phyloP scores from a whole-genome alignment of 345 rosid genomes.

The Aquilaria yunnanensis region DNA sequence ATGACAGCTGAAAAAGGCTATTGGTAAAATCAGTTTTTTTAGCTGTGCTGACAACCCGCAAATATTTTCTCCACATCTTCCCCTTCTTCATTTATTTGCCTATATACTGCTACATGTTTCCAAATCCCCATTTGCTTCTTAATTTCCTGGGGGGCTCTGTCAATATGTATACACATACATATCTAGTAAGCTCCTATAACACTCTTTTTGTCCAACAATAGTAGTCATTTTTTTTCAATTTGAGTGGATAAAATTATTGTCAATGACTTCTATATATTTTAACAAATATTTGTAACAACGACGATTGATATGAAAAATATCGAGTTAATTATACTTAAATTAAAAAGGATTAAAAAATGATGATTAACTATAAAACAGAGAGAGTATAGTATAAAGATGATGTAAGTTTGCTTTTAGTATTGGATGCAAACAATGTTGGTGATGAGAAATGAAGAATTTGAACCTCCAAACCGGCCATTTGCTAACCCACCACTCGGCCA shows the following conservation, averaged over 20 bases:
- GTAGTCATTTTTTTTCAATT: neutral
- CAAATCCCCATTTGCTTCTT: neutral
- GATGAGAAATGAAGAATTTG: neutral
- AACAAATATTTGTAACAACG: neutral
- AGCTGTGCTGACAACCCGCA: too few relatives aligned
- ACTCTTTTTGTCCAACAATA: neutral
- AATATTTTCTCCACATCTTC: too few relatives aligned
- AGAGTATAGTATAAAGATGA: too few relatives aligned
- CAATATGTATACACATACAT: too few relatives aligned
- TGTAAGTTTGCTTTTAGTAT: too few relatives aligned
- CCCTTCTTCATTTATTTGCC: too few relatives aligned
- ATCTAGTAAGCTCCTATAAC: too few relatives aligned
- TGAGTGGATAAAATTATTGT: neutral
- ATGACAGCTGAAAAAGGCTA: too few relatives aligned
- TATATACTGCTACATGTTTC: too few relatives aligned
- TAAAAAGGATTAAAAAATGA: too few relatives aligned
- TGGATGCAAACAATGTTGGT: constrained; percentile 1
- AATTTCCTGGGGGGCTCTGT: constrained; percentile 1
- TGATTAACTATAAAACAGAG: too few relatives aligned
- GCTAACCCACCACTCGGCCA: constrained; percentile 11
- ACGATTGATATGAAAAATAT: constrained; percentile 6
- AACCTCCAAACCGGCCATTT: neutral
- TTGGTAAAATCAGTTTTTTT: too few relatives aligned
- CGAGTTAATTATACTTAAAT: neutral
- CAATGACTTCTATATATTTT: neutral